These are phyloP conservation scores for Xanthoconium separans DNA, from an alignment of 1,284 basidiomycete species.

Conservation along the genomic window DNA sequence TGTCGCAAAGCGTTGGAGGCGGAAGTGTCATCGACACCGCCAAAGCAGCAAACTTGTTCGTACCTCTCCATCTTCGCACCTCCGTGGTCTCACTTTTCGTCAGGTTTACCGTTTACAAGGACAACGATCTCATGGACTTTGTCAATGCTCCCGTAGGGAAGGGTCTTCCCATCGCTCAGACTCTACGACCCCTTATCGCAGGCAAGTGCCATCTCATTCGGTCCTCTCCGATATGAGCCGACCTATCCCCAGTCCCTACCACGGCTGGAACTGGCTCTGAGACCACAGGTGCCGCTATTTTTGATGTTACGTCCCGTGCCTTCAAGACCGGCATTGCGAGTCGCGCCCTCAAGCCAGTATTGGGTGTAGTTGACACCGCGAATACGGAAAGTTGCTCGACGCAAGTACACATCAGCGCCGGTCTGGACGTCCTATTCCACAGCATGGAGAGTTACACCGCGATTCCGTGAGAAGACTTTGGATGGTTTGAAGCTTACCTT, in stretches of 20 bases:
- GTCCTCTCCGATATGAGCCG: neutral
- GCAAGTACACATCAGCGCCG: constrained; percentile 87
- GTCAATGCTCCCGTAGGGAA: constrained; percentile 97
- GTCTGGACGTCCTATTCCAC: constrained; percentile 93
- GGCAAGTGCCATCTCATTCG: constrained; percentile 35
- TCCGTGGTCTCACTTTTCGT: neutral
- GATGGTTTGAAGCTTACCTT: neutral
- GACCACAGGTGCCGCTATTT: constrained; percentile 96
- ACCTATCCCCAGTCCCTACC: constrained; percentile 66
- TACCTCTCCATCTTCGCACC: constrained; percentile 5
- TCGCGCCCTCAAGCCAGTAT: constrained; percentile 84
- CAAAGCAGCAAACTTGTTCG: constrained; percentile 88
- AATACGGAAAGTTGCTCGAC: constrained; percentile 86
- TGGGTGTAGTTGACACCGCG: constrained; percentile 80
- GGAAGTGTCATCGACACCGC: constrained; percentile 96
- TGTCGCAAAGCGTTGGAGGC: constrained; percentile 73
- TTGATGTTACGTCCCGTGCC: constrained; percentile 85
- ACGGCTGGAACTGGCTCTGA: constrained; percentile 98
- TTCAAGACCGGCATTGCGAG: constrained; percentile 98
- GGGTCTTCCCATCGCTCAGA: constrained; percentile 79
- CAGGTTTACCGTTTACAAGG: constrained; percentile 85
- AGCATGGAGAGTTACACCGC: constrained; percentile 92
- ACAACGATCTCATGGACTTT: constrained; percentile 91
- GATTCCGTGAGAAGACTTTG: constrained; percentile 60
- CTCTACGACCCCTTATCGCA: constrained; percentile 85